Evolutionary conservation across 768 basidiomycete species (phyloP).

Genomic region (Cystobasidium tubakii): DNA sequence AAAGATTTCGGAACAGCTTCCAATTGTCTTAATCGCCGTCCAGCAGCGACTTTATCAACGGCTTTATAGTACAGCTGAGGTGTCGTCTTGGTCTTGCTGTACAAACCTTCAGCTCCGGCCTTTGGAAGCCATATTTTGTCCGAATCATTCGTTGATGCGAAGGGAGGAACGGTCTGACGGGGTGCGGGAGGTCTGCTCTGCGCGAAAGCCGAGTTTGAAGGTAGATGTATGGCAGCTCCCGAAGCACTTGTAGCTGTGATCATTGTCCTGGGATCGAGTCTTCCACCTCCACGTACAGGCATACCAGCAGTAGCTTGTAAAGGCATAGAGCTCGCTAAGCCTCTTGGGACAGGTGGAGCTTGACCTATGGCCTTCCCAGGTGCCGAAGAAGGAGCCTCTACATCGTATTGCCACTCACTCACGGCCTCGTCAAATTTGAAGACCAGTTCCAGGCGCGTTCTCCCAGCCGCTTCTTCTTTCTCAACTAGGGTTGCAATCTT

Average conservation of each 20-base stretch:
- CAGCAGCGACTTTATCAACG: slow-evolving; percentile 31
- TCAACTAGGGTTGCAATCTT: slow-evolving; percentile 23
- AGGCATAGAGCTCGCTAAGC: slow-evolving; percentile 25
- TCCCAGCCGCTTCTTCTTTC: slow-evolving; percentile 25
- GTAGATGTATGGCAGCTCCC: slow-evolving; percentile 17
- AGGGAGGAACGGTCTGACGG: neutral
- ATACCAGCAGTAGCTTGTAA: neutral
- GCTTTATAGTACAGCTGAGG: slow-evolving; percentile 23
- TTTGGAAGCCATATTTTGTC: slow-evolving; percentile 13
- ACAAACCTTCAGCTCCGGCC: neutral
- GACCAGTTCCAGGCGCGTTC: slow-evolving; percentile 15
- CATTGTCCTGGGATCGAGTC: neutral
- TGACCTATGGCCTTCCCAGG: neutral
- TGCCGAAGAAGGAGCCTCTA: neutral
- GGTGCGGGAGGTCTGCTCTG: slow-evolving; percentile 2
- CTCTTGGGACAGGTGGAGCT: slow-evolving; percentile 27
- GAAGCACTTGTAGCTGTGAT: slow-evolving; percentile 1
- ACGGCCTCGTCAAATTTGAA: neutral
- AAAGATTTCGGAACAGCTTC: neutral
- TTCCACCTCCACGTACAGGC: neutral
- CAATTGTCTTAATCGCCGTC: slow-evolving; percentile 26
- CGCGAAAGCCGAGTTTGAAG: slow-evolving; percentile 12
- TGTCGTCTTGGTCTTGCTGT: neutral
- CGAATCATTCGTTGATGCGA: neutral
- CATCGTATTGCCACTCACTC: slow-evolving; percentile 23